Conservation (phyloP, 2,329 filamentous ascomycete genomes). For the Emmonsia crescens region DNA sequence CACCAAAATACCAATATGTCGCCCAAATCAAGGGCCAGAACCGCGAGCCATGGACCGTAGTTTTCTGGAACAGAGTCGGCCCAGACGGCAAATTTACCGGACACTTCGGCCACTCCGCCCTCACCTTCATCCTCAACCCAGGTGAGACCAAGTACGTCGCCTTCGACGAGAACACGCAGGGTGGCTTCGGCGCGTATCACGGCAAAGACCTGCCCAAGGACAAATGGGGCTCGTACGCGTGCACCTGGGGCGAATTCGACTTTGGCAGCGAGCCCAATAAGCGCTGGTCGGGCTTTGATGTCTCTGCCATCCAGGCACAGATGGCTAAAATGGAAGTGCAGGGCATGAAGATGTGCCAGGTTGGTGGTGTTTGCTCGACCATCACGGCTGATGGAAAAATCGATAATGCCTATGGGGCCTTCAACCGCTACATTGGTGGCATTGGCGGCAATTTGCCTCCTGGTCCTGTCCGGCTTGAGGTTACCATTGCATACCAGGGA, state of each 20-base stretch:
- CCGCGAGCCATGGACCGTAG: conserved; percentile 24
- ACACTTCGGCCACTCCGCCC: conserved; percentile 26
- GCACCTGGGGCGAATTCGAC: conserved; percentile 34
- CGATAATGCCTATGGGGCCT: conserved; percentile 24
- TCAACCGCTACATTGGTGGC: conserved; percentile 20
- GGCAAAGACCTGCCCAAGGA: conserved; percentile 20
- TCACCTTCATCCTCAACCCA: conserved; percentile 22
- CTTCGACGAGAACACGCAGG: conserved; percentile 27
- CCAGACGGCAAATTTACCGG: conserved; percentile 24
- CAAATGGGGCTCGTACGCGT: conserved; percentile 22
- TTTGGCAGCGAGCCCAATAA: conserved; percentile 24
- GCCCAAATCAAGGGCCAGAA: conserved; percentile 23
- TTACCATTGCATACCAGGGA: conserved; percentile 9
- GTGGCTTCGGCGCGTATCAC: conserved; percentile 23
- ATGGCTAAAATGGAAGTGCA: conserved; percentile 21
- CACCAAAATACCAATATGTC: conserved; percentile 28
- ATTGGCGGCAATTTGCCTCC: conserved; percentile 25
- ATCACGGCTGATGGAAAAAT: conserved; percentile 17
- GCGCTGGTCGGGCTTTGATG: conserved; percentile 29
- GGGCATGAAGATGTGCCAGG: conserved; percentile 29
- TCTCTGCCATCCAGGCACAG: conserved; percentile 29
- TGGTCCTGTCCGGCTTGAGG: conserved; percentile 17
- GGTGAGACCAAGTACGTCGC: conserved; percentile 29
- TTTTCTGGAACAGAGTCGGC: conserved; percentile 33
- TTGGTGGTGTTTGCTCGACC: conserved; percentile 21